Evolutionary conservation across 176 grass and related monocot species (phyloP).

Genomic region (Oropetium thomaeum): DNA sequence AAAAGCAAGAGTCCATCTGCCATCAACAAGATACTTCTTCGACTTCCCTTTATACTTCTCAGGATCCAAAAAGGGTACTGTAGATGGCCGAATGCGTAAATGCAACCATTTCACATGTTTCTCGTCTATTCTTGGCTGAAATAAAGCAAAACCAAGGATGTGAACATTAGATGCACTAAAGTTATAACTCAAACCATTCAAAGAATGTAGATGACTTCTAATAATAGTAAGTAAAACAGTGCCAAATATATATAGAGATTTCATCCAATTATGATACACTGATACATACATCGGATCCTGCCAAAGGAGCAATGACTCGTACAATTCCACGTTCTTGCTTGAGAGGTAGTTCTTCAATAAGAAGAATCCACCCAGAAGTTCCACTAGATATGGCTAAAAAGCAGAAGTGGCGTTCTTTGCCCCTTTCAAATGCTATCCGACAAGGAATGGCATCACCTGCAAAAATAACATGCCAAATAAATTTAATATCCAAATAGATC

Average conservation of each 20-base stretch:
- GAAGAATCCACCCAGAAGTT: constrained; percentile 87
- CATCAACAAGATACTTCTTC: constrained; percentile 84
- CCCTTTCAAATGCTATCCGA: constrained; percentile 99
- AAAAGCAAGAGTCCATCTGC: constrained; percentile 96
- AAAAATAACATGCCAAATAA: constrained; percentile 28
- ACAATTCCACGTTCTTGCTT: constrained; percentile 72
- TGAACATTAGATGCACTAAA: constrained; percentile 21
- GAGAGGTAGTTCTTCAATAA: constrained; percentile 82
- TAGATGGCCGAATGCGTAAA: constrained; percentile 81
- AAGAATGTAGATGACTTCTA: constrained; percentile 1
- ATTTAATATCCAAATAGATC: constrained; percentile 18
- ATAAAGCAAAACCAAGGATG: constrained; percentile 26
- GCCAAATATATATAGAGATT: constrained; percentile 25
- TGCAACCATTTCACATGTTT: constrained; percentile 88
- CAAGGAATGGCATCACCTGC: constrained; percentile 75
- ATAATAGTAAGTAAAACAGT: not conserved
- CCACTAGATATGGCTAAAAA: constrained; percentile 74
- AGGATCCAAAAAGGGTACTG: constrained; percentile 77
- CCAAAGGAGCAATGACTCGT: constrained; percentile 79
- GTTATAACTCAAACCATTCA: not conserved
- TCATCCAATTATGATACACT: constrained; percentile 38
- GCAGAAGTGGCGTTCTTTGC: constrained; percentile 88
- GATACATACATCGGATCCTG: constrained; percentile 86
- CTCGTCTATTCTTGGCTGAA: constrained; percentile 87
- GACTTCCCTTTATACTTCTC: constrained; percentile 54